Evolutionary conservation across 2,329 filamentous ascomycete species (phyloP), one percentile per base, ranked within the genome.

Genomic region (Apiospora arundinis): DNA sequence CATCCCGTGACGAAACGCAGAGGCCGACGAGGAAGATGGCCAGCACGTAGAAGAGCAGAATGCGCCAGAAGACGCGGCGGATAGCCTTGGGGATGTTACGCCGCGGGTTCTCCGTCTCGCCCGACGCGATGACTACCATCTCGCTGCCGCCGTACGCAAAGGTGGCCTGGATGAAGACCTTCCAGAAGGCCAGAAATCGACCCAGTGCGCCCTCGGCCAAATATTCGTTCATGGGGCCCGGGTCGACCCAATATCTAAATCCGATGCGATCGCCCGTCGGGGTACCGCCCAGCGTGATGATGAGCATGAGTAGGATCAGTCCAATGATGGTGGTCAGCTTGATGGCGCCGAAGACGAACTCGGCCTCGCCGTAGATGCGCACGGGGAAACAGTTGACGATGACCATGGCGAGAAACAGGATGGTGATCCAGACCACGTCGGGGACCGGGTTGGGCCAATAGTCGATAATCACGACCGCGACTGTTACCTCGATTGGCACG

Each of bases 121-220:
- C 92, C 48, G 93, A 92, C 0, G 92, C 94, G 16, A 95, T 92
- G 82, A 92, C 92, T 67, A 94, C 91, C 60, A 94, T 84, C 78
- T 95, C 92, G 4, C 92, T 93, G 72, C 92, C 92, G 5, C 94
- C 86, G 79, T 93, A 95, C 70, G 93, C 93, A 75, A 95, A 95
- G 4, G 92, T 92, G 1, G 93, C 92, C 37, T 91, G 93, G 75
- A 94, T 90, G 83, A 95, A 89, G 65, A 90, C 91, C 7, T 87
- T 89, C 91, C 92, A 93, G 81, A 92, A 89, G 11, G 85, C 89
- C 49, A 90, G 80, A 81, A 92, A 92, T 69, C 85, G 83, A 18
- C 89, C 89, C 1, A 81, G 74, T 0, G 78, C 73, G 1, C 85
- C 84, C 0, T 74, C 73, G 1, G 76, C 75, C 0, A 86, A 76